Conservation (phyloP, 1,284 basidiomycete genomes). For the Ceratorhiza oryzae-sativae region DNA sequence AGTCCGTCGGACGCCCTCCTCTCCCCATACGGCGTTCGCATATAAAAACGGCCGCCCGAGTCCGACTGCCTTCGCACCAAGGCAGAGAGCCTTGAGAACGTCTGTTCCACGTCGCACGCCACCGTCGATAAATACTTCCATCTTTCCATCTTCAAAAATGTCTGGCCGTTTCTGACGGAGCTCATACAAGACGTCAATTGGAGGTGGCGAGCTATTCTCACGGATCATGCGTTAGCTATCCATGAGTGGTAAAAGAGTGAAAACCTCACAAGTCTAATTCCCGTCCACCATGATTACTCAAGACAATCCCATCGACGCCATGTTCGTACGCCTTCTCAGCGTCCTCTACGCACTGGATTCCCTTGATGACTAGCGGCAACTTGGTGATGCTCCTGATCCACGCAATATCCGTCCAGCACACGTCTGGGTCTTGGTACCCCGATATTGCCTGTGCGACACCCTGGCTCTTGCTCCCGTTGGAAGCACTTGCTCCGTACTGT, state of each 20-base stretch:
- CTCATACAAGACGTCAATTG: conserved; percentile 53
- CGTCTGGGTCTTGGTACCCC: conserved; percentile 56
- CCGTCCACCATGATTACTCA: conserved; percentile 54
- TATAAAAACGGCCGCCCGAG: conserved; percentile 56
- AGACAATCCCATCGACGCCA: conserved; percentile 53
- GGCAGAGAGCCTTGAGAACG: conserved; percentile 56
- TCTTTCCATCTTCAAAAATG: conserved; percentile 49
- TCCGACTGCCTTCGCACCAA: conserved; percentile 56
- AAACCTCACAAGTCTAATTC: conserved; percentile 45
- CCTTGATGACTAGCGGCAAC: conserved; percentile 40
- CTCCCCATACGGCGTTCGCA: conserved; percentile 50
- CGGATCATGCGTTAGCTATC: not conserved
- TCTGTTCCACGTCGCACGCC: conserved; percentile 56
- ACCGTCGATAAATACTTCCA: conserved; percentile 53
- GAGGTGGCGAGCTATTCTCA: conserved; percentile 51
- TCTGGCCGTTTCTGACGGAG: conserved; percentile 53
- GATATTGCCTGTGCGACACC: conserved; percentile 56
- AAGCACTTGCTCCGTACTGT: conserved; percentile 47
- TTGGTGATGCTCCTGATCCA: conserved; percentile 43
- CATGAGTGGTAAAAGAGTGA: not conserved
- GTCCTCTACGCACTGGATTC: conserved; percentile 46
- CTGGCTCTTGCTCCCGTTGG: conserved; percentile 45
- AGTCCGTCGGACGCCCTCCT: conserved; percentile 54
- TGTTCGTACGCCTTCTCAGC: conserved; percentile 51
- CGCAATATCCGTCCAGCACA: conserved; percentile 46